These are phyloP conservation scores for Suhomyces bokatorum DNA, from an alignment of 1,139 yeast genomes.

Conservation along the genomic window DNA sequence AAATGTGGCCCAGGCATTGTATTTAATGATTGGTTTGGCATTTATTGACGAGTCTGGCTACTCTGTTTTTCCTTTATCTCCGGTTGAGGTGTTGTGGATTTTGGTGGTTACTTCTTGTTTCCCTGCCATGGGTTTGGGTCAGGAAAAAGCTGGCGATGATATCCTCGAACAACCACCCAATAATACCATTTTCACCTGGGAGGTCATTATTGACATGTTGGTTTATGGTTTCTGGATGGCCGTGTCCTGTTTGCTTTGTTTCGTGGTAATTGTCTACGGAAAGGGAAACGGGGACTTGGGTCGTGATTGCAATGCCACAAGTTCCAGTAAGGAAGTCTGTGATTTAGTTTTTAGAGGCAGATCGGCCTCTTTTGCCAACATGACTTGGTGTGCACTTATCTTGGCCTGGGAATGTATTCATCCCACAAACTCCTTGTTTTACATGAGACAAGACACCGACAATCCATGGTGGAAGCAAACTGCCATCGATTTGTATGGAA, in stretches of 20 bases:
- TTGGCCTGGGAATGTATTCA: constrained; percentile 33
- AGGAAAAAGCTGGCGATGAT: constrained; percentile 34
- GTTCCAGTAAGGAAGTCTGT: constrained; percentile 17
- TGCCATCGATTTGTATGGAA: constrained; percentile 25
- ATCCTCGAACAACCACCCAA: constrained; percentile 33
- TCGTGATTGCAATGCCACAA: constrained; percentile 26
- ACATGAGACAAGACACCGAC: constrained; percentile 29
- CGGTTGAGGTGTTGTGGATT: constrained; percentile 41
- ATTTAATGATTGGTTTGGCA: constrained; percentile 39
- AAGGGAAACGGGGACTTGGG: constrained; percentile 36
- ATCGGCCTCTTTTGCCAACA: constrained; percentile 27
- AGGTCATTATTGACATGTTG: constrained; percentile 34
- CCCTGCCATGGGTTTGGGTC: constrained; percentile 45
- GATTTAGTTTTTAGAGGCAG: constrained; percentile 28
- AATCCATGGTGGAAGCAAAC: constrained; percentile 30
- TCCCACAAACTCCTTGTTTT: constrained; percentile 26
- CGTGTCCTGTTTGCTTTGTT: constrained; percentile 31
- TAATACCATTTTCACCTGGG: constrained; percentile 33
- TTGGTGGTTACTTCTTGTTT: constrained; percentile 39
- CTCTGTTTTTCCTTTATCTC: constrained; percentile 39
- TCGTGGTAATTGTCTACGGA: constrained; percentile 33
- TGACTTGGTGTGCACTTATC: constrained; percentile 34
- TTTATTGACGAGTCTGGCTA: constrained; percentile 32
- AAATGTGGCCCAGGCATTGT: constrained; percentile 49
- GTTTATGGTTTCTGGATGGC: constrained; percentile 42